phyloP scores from a whole-genome alignment of 2,329 filamentous ascomycete genomes.

The Nothophaeocryptopus gaeumannii region DNA sequence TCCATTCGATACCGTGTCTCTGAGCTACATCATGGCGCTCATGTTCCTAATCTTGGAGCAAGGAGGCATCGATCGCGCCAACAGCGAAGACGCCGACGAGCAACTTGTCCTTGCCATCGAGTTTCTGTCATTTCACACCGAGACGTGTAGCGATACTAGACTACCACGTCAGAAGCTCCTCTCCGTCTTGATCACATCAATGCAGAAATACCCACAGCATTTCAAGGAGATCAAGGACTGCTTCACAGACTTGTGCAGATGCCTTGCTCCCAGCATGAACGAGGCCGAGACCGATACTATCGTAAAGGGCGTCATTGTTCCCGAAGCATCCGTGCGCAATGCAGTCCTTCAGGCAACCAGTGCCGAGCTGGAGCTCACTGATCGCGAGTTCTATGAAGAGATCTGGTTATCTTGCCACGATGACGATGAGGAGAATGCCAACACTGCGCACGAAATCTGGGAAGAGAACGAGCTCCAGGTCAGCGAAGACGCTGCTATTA shows the following conservation, averaged over 20 bases:
- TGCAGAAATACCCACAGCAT: slow-evolving; percentile 87
- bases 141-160: slow-evolving; percentile 69
- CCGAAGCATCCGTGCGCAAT: slow-evolving; percentile 75
- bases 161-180: slow-evolving; percentile 76
- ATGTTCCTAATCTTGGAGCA: slow-evolving; percentile 74
- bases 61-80: slow-evolving; percentile 69
- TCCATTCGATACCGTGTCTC: slow-evolving; percentile 83
- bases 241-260: slow-evolving; percentile 79
- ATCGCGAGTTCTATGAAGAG: slow-evolving; percentile 80
- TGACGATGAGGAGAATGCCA: slow-evolving; percentile 80
- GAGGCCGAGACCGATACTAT: slow-evolving; percentile 70
- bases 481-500: slow-evolving; percentile 58
- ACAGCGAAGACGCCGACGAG: slow-evolving; percentile 76
- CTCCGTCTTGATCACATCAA: slow-evolving; percentile 68
- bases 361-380: slow-evolving; percentile 85
- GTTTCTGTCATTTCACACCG: slow-evolving; percentile 83
- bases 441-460: slow-evolving; percentile 85
- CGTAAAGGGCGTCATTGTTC: slow-evolving; percentile 74
- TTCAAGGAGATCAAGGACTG: slow-evolving; percentile 95
- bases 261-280: slow-evolving; percentile 76
- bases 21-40: slow-evolving; percentile 83
- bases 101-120: slow-evolving; percentile 88
- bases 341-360: slow-evolving; percentile 87
- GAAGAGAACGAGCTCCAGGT: slow-evolving; percentile 82
- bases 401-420: slow-evolving; percentile 94